Evolutionary conservation across 108 stramenopile genomes (phyloP), one percentile per base, ranked within the genome.

Genomic region (Cyclotella kingstonii): DNA sequence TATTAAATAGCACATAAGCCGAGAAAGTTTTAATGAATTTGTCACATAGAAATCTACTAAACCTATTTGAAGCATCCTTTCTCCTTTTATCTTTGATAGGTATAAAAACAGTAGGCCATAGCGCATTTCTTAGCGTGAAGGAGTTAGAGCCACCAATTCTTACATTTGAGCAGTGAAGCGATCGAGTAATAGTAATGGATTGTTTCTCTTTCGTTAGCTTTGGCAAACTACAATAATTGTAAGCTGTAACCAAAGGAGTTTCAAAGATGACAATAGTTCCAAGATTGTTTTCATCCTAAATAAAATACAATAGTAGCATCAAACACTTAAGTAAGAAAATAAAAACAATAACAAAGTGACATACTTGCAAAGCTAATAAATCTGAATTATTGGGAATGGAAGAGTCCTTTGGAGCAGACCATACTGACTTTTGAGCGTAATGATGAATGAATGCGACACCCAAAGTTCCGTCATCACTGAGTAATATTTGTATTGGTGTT

Each of bases 1-100:
- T 82, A 60, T 83, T 85, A 38, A 88, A 77, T 2, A 85, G 51
- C 42, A 88, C 28, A 44, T 81, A 81, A 35, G 78, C 86, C 29
- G 77, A 63, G 0, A 58, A 34, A n/a, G 29, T 57, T 30, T 34
- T 42, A 8, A 44, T 45, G n/a, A 67, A 53, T 22, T 33, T 38
- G 27, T 42, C 30, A 25, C 54, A 61, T 25, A 62, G 27, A 25
- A 35, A 25, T 9, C 21, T 27, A 25, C 17, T n/a, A n/a, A n/a
- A n/a, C n/a, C n/a, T 0, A 19, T 60, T 26, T 30, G 23, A 29
- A 25, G 35, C 30, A 4, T 9, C 15, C 1, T 43, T 18, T 10
- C 28, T 15, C 33, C 33, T 0, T 49, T 22, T 44, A 9, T n/a
- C 40, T 41, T 26, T 40, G 5, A 45, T 38, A 14, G 82, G 82